Conservation (phyloP, 371 early-diverging fungal genomes). For the Apophysomyces elegans region DNA sequence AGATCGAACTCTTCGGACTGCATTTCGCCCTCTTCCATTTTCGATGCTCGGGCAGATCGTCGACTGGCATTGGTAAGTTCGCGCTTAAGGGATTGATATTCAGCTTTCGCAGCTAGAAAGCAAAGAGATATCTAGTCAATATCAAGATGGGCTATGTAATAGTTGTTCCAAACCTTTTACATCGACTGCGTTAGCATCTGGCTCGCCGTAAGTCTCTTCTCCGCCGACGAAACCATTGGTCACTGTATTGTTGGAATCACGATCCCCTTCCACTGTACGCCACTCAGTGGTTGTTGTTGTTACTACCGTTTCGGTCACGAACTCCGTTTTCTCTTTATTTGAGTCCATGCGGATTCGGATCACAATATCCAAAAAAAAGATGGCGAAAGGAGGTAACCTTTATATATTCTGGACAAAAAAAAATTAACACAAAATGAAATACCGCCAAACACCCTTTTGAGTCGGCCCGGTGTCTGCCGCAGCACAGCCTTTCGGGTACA, state of each 20-base stretch:
- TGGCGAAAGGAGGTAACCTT: not conserved
- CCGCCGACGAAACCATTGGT: conserved; percentile 7
- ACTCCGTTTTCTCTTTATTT: conserved; percentile 4
- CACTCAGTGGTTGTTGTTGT: not conserved
- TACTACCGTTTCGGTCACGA: not conserved
- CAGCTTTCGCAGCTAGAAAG: conserved; percentile 18
- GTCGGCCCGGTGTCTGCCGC: conserved; percentile 6
- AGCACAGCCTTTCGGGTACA: not conserved
- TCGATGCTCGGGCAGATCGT: not conserved
- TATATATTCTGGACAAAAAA: not conserved
- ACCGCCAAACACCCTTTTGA: not conserved
- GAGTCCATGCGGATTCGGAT: conserved; percentile 3
- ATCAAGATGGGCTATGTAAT: no score
- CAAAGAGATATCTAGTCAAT: not conserved
- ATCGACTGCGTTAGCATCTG: conserved; percentile 28
- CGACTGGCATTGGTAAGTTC: conserved; percentile 21
- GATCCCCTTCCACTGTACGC: conserved; percentile 4
- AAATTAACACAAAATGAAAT: not conserved
- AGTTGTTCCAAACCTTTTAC: conserved; percentile 21
- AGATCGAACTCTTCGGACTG: conserved; percentile 37
- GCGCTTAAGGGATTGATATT: conserved; percentile 23
- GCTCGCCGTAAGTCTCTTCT: conserved; percentile 24
- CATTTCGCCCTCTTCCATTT: conserved; percentile 33
- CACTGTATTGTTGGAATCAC: conserved; percentile 12
- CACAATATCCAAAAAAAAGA: not conserved